These are phyloP conservation scores for Xylaria bambusicola DNA, from an alignment of 495 filamentous ascomycete species.

Conservation along the genomic window DNA sequence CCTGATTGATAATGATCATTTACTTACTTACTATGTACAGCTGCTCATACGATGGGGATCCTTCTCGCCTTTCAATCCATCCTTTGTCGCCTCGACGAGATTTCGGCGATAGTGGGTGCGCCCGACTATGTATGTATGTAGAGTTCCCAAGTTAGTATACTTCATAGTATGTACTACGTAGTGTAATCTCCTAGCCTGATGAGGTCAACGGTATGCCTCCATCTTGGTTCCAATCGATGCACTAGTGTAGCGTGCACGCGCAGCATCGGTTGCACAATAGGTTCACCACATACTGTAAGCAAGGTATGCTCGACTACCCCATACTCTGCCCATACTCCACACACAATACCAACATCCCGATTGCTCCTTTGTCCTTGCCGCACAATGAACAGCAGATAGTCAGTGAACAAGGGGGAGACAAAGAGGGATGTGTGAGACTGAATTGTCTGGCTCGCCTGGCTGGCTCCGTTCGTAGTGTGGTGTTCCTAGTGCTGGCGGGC, in stretches of 20 bases:
- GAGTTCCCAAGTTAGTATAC: too few species aligned
- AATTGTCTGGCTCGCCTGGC: not conserved
- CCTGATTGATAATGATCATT: conserved; percentile 2
- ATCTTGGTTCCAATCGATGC: not conserved
- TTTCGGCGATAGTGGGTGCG: too few species aligned
- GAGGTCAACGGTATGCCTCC: not conserved
- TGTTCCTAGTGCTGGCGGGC: not conserved
- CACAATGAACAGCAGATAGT: not conserved
- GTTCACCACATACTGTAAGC: not conserved
- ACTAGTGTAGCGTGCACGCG: not conserved
- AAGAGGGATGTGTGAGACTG: conserved; percentile 2
- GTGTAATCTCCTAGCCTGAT: too few species aligned
- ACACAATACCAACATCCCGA: too few species aligned
- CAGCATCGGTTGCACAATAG: not conserved
- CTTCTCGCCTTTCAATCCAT: conserved; percentile 8
- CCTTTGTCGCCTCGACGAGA: not conserved
- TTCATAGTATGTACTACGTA: too few species aligned
- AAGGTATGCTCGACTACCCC: not conserved
- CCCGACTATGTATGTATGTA: too few species aligned
- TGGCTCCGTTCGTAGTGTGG: conserved; percentile 2
- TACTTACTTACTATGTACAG: too few species aligned
- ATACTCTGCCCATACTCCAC: too few species aligned
- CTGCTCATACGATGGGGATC: not conserved
- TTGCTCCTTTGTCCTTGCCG: not conserved
- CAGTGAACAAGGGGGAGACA: not conserved